Evolutionary conservation across 1,139 yeast species (phyloP).

Genomic region (Scheffersomyces cryptocercus): DNA sequence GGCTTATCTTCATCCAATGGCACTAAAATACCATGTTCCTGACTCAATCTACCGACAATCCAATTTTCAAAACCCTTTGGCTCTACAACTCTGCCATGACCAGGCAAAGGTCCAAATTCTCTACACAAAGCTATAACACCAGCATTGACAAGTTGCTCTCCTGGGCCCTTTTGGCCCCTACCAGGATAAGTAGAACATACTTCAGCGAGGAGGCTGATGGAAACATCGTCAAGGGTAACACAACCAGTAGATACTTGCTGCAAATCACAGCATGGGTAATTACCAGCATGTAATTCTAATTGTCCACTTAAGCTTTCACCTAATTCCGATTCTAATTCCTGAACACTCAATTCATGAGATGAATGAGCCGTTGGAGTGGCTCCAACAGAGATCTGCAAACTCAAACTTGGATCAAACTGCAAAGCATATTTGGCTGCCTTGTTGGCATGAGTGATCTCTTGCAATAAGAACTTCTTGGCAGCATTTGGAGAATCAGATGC

Average conservation of each 20-base stretch:
- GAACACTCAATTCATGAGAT: constrained; percentile 32
- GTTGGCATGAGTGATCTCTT: constrained; percentile 59
- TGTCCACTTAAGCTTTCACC: constrained; percentile 41
- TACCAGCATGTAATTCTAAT: constrained; percentile 81
- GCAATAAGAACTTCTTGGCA: constrained; percentile 50
- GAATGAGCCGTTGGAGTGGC: constrained; percentile 84
- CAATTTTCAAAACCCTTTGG: constrained; percentile 46
- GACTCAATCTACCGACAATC: constrained; percentile 60
- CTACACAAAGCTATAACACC: constrained; percentile 73
- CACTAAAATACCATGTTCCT: constrained; percentile 63
- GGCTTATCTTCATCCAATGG: constrained; percentile 28
- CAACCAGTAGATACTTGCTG: constrained; percentile 75
- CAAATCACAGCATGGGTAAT: constrained; percentile 70
- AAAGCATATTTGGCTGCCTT: constrained; percentile 50
- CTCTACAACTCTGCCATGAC: constrained; percentile 45
- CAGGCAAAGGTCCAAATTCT: constrained; percentile 56
- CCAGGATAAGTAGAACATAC: constrained; percentile 60
- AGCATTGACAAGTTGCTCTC: constrained; percentile 68
- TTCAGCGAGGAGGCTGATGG: constrained; percentile 62
- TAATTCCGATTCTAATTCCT: constrained; percentile 20
- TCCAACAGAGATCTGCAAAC: constrained; percentile 60
- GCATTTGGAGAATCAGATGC: constrained; percentile 43
- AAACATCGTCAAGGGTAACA: constrained; percentile 46
- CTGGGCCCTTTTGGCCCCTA: constrained; percentile 49
- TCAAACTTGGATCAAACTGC: constrained; percentile 23